phyloP scores from a whole-genome alignment of 805 yeast species.

The Candida taoyuanica region DNA sequence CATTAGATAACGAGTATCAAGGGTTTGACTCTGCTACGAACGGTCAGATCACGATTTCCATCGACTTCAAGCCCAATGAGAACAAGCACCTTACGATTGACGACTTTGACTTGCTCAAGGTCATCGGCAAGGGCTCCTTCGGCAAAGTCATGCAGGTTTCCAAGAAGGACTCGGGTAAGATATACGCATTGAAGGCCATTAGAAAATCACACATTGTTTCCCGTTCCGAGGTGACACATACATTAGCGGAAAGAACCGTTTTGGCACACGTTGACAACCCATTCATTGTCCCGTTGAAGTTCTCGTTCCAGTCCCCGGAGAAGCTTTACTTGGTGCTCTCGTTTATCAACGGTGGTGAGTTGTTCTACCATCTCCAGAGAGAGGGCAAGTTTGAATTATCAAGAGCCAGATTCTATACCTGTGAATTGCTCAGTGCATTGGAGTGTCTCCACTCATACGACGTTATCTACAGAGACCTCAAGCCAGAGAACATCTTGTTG shows the following conservation, averaged over 20 bases:
- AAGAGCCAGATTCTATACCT: conserved; percentile 88
- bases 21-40: conserved; percentile 14
- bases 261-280: conserved; percentile 91
- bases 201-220: conserved; percentile 93
- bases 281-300: conserved; percentile 92
- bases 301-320: conserved; percentile 96
- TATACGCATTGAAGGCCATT: conserved; percentile 90
- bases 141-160: conserved; percentile 99
- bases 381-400: conserved; percentile 87
- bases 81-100: conserved; percentile 76
- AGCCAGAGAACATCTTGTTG: conserved; percentile 90
- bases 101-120: conserved; percentile 89
- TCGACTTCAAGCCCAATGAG: conserved; percentile 65
- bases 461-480: conserved; percentile 91
- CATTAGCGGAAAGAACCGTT: conserved; percentile 94
- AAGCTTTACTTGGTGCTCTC: conserved; percentile 86
- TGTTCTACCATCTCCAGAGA: conserved; percentile 88
- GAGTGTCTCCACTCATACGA: conserved; percentile 88
- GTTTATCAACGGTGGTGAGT: conserved; percentile 95
- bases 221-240: conserved; percentile 91
- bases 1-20: conserved; percentile 31
- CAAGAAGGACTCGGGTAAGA: conserved; percentile 90
- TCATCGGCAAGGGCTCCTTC: conserved; percentile 96
- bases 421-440: conserved; percentile 88
- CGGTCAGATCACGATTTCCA: conserved; percentile 56